A percentile compares a stretch with the other conserved stretches of the same genome.
Evolutionary conservation across 139 green algal genomes (phyloP).

Genomic region (Tetraselmis chui): DNA sequence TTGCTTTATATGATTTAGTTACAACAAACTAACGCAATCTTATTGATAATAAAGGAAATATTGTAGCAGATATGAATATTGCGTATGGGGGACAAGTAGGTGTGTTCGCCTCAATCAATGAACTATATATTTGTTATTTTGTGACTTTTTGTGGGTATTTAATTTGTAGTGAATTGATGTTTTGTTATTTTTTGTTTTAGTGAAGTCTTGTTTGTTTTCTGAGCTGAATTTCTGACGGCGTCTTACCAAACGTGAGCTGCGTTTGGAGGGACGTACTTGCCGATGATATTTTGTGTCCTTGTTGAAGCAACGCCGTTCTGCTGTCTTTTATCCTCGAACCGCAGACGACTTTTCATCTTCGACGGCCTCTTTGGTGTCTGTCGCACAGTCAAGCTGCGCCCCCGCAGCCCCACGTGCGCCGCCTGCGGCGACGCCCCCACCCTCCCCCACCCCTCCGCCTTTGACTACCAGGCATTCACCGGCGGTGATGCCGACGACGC

Average conservation of each 20-base stretch:
- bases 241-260: no score
- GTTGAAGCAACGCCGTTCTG: neutral
- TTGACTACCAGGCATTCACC: conserved; percentile 77
- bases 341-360: neutral
- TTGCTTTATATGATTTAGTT: conserved; percentile 1
- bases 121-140: no score
- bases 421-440: conserved; percentile 47
- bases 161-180: no score
- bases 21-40: neutral
- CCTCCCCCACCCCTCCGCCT: conserved; percentile 44
- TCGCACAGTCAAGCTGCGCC: no score
- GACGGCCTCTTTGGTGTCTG: neutral
- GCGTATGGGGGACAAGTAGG: no score
- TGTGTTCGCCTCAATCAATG: no score
- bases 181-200: no score
- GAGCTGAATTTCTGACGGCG: no score
- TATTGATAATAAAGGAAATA: neutral
- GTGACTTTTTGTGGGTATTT: no score
- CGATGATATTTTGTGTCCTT: neutral
- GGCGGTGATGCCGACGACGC: conserved; percentile 20
- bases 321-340: neutral
- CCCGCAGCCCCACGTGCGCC: conserved; percentile 33
- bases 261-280: no score
- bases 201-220: no score
- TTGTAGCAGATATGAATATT: neutral